Evolutionary conservation across 2,329 filamentous ascomycete species (phyloP).

Genomic region (Monilinia vaccinii-corymbosi): DNA sequence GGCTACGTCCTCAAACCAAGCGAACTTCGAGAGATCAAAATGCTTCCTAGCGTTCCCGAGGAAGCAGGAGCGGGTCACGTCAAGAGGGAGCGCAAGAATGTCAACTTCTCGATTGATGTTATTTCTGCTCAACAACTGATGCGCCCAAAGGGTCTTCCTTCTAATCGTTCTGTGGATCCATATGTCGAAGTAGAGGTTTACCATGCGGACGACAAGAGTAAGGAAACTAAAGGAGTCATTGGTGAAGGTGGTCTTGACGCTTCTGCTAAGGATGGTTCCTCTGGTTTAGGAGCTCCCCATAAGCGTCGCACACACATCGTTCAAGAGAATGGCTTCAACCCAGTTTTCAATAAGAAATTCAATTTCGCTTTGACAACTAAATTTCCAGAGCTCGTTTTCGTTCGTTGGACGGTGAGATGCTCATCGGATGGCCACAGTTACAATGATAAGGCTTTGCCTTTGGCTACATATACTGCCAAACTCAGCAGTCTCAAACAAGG

Average conservation of each 20-base stretch:
- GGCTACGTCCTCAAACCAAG: conserved; percentile 92
- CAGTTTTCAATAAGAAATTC: conserved; percentile 72
- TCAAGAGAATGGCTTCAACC: conserved; percentile 87
- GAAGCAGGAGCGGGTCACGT: conserved; percentile 44
- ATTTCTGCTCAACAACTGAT: conserved; percentile 94
- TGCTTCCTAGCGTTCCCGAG: conserved; percentile 41
- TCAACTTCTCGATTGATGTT: conserved; percentile 78
- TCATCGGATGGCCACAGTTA: conserved; percentile 66
- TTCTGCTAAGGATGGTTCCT: conserved; percentile 53
- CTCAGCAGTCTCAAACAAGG: conserved; percentile 82
- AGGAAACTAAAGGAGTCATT: conserved; percentile 67
- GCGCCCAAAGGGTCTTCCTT: conserved; percentile 63
- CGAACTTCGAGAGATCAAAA: conserved; percentile 66
- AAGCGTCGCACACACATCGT: conserved; percentile 73
- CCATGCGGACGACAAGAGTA: conserved; percentile 84
- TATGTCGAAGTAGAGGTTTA: conserved; percentile 95
- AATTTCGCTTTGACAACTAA: conserved; percentile 83
- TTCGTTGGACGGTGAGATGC: conserved; percentile 86
- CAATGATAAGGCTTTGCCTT: conserved; percentile 52
- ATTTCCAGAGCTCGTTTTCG: conserved; percentile 85
- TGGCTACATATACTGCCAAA: conserved; percentile 90
- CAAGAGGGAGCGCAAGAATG: conserved; percentile 70
- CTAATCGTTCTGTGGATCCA: conserved; percentile 72
- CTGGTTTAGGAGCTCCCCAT: conserved; percentile 62
- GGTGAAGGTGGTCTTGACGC: conserved; percentile 58